Percentiles rank a stretch among this genome's conserved stretches.
phyloP scores from a whole-genome alignment of 768 basidiomycete genomes.

The Hygrocybe coccinea region DNA sequence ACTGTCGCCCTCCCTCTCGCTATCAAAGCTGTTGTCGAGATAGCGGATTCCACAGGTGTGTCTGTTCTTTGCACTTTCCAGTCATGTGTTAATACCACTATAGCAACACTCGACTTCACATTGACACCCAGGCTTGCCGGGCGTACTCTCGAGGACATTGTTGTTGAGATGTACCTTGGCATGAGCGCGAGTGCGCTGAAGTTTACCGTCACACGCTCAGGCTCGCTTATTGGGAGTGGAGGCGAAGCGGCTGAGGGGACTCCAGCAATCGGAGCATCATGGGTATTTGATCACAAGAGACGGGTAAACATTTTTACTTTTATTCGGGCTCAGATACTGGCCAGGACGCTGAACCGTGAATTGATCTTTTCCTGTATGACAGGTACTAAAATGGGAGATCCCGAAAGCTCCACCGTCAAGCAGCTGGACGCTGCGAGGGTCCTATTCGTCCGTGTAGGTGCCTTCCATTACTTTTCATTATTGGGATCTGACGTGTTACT shows the following conservation, averaged over 20 bases:
- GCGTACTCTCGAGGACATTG: constrained; percentile 65
- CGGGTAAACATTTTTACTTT: constrained; percentile 37
- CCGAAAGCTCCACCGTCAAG: constrained; percentile 61
- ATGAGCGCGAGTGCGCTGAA: constrained; percentile 67
- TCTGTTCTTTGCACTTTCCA: background rate
- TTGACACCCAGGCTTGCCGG: constrained; percentile 59
- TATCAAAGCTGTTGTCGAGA: constrained; percentile 45
- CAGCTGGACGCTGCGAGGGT: constrained; percentile 69
- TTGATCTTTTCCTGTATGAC: background rate
- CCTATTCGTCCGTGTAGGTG: constrained; percentile 39
- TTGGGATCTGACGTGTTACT: background rate
- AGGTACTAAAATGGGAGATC: constrained; percentile 81
- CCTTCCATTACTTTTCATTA: background rate
- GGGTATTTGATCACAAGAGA: constrained; percentile 72
- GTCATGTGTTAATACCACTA: background rate
- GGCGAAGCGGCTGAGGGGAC: constrained; percentile 31
- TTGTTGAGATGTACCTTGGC: constrained; percentile 72
- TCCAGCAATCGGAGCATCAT: constrained; percentile 49
- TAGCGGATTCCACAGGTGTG: constrained; percentile 42
- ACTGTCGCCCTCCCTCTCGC: constrained; percentile 49
- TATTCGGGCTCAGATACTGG: background rate
- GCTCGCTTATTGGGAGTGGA: constrained; percentile 39
- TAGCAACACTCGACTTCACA: constrained; percentile 58
- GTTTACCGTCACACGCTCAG: constrained; percentile 53
- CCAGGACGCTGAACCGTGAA: constrained; percentile 1